phyloP scores from a whole-genome alignment of 495 filamentous ascomycete species.

The Penicillium mononematosum region DNA sequence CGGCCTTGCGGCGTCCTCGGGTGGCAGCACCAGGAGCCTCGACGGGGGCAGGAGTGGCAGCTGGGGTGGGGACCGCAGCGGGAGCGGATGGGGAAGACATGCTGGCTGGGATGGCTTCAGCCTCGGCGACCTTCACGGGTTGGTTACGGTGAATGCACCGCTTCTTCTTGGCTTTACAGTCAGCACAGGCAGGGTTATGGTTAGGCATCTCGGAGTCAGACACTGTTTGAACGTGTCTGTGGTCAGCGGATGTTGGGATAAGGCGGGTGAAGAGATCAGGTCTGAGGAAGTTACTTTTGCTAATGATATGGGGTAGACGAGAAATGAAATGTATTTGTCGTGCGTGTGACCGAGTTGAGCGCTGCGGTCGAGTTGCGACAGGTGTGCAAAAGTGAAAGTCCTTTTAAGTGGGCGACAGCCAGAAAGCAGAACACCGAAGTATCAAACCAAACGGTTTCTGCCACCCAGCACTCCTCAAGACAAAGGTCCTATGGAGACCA shows the following conservation, averaged over 20 bases:
- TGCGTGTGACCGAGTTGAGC: background rate
- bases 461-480: background rate
- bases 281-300: background rate
- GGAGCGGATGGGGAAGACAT: background rate
- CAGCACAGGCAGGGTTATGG: slow-evolving; percentile 13
- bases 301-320: background rate
- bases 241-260: background rate
- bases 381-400: background rate
- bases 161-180: slow-evolving; percentile 25
- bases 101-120: background rate
- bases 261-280: background rate
- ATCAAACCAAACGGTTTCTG: background rate
- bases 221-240: slow-evolving; percentile 3
- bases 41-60: background rate
- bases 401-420: background rate
- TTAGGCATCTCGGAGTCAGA: slow-evolving; percentile 9
- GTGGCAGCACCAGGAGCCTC: background rate
- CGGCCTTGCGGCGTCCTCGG: background rate
- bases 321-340: background rate
- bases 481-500: background rate
- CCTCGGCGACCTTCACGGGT: background rate
- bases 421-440: background rate
- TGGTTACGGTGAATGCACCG: slow-evolving; percentile 16
- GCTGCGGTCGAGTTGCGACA: background rate
- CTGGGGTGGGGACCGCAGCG: background rate